A percentile compares a stretch with the other conserved stretches of the same genome.
phyloP scores from a whole-genome alignment of 2,329 filamentous ascomycete genomes.

The Xylariaceae sp. region DNA sequence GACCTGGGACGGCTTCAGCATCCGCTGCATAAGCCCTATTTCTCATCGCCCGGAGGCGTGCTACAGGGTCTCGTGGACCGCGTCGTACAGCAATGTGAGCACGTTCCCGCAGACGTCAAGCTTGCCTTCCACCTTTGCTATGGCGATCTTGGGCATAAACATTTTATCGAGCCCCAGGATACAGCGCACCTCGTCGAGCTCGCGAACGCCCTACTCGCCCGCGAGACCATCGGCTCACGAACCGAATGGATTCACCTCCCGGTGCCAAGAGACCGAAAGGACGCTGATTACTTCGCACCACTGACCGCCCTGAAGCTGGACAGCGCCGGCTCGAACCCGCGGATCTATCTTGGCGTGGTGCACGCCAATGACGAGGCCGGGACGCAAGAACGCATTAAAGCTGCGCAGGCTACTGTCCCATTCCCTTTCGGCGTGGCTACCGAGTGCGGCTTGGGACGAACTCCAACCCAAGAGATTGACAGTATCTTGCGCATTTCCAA shows the following conservation, averaged over 20 bases:
- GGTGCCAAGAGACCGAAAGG: conserved; percentile 22
- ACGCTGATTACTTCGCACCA: conserved; percentile 21
- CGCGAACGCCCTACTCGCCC: conserved; percentile 21
- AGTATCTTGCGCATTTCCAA: conserved; percentile 21
- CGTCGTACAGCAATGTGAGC: conserved; percentile 14
- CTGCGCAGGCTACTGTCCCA: conserved; percentile 16
- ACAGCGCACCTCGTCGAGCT: conserved; percentile 17
- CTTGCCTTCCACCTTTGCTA: conserved; percentile 27
- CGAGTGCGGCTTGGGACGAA: conserved; percentile 25
- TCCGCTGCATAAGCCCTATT: conserved; percentile 17
- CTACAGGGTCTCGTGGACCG: conserved; percentile 23
- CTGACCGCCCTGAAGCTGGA: conserved; percentile 17
- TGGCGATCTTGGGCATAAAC: conserved; percentile 20
- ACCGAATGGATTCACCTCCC: conserved; percentile 26
- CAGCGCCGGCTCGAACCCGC: conserved; percentile 12
- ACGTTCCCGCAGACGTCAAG: conserved; percentile 18
- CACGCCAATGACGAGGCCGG: conserved; percentile 23
- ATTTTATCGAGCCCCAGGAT: conserved; percentile 22
- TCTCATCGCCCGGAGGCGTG: conserved; percentile 13
- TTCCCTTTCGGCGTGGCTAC: conserved; percentile 24
- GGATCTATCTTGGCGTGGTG: conserved; percentile 23
- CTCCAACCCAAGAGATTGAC: conserved; percentile 22
- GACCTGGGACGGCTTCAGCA: conserved; percentile 16
- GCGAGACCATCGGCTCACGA: conserved; percentile 15
- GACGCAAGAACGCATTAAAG: conserved; percentile 22